These are phyloP conservation scores for Boletus pseudo-olivaceus DNA, from an alignment of 768 basidiomycete species.

Conservation along the genomic window DNA sequence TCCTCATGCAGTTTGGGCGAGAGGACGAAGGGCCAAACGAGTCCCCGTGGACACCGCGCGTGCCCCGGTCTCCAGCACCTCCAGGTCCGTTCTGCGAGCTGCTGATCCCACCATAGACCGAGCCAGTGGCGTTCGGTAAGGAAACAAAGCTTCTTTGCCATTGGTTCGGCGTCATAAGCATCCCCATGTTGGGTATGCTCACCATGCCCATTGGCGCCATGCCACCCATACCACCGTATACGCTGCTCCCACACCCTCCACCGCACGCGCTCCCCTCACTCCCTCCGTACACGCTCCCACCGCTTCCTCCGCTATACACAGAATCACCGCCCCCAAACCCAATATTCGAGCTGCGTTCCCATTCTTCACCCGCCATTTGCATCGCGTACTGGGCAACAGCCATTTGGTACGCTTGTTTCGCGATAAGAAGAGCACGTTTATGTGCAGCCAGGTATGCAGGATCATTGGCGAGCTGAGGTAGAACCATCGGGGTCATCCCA, in stretches of 20 bases:
- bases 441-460: slow-evolving; percentile 69
- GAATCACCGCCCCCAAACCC: slow-evolving; percentile 39
- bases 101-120: slow-evolving; percentile 55
- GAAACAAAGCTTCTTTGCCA: slow-evolving; percentile 48
- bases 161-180: slow-evolving; percentile 34
- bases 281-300: slow-evolving; percentile 41
- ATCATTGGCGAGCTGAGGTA: slow-evolving; percentile 44
- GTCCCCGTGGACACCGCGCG: slow-evolving; percentile 71
- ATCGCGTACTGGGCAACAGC: slow-evolving; percentile 36
- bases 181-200: slow-evolving; percentile 37
- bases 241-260: slow-evolving; percentile 38
- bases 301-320: slow-evolving; percentile 35
- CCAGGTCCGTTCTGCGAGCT: slow-evolving; percentile 65
- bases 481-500: slow-evolving; percentile 34
- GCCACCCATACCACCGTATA: slow-evolving; percentile 40
- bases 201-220: slow-evolving; percentile 41
- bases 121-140: slow-evolving; percentile 45
- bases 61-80: slow-evolving; percentile 46
- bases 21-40: slow-evolving; percentile 44
- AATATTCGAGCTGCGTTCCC: slow-evolving; percentile 73
- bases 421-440: slow-evolving; percentile 81
- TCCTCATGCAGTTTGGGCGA: slow-evolving; percentile 4
- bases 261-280: slow-evolving; percentile 40
- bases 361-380: slow-evolving; percentile 40
- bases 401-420: slow-evolving; percentile 87